Evolutionary conservation across 768 basidiomycete genomes (phyloP).

Genomic region (Suillus subaureus): DNA sequence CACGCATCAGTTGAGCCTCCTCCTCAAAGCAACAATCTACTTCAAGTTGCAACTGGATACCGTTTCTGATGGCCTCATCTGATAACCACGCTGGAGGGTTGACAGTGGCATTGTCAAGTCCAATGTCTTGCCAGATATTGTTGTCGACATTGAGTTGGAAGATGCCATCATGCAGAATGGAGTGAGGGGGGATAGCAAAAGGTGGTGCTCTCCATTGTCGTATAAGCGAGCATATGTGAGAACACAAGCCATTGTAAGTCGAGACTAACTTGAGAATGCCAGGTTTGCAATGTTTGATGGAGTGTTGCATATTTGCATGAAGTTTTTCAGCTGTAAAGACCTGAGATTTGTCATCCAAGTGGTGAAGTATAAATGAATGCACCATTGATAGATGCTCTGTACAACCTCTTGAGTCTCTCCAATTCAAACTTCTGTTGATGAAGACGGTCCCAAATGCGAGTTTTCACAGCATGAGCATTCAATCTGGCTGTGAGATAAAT

Average conservation of each 20-base stretch:
- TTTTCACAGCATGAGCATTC: constrained; percentile 24
- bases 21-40: constrained; percentile 33
- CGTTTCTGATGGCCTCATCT: constrained; percentile 20
- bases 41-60: constrained; percentile 21
- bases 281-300: constrained; percentile 30
- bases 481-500: neutral
- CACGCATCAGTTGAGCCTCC: constrained; percentile 14
- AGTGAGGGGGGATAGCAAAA: constrained; percentile 22
- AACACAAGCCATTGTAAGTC: constrained; percentile 32
- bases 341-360: no score
- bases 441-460: constrained; percentile 17
- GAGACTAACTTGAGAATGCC: constrained; percentile 24
- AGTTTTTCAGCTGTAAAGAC: constrained; percentile 18
- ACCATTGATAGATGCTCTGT: constrained; percentile 19
- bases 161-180: constrained; percentile 23
- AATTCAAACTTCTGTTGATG: constrained; percentile 19
- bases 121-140: constrained; percentile 37
- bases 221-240: constrained; percentile 20
- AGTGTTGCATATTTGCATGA: constrained; percentile 25
- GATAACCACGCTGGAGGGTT: constrained; percentile 19
- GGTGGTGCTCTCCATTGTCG: constrained; percentile 20
- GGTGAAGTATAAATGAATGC: constrained; percentile 1
- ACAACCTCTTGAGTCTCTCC: constrained; percentile 11
- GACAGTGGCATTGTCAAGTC: constrained; percentile 19
- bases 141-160: constrained; percentile 40